Conservation (phyloP, 2,329 filamentous ascomycete genomes). For the Colletotrichum sp. region DNA sequence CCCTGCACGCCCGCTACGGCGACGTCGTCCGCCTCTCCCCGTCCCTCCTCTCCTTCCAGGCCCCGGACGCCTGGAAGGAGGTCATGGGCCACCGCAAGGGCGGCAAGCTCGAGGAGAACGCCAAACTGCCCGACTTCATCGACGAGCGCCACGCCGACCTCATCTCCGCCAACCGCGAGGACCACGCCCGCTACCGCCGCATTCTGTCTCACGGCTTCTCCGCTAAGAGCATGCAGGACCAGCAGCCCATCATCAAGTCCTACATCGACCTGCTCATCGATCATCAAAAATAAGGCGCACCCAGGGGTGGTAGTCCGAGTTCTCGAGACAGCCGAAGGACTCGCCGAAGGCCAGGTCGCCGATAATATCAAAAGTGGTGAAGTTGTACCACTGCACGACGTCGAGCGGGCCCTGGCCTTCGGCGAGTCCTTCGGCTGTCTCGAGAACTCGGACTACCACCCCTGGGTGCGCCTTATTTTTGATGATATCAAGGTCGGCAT, state of each 20-base stretch:
- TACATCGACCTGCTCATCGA: slow-evolving; percentile 45
- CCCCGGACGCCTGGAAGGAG: slow-evolving; percentile 39
- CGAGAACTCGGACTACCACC: slow-evolving; percentile 16
- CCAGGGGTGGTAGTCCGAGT: slow-evolving; percentile 17
- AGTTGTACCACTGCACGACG: slow-evolving; percentile 30
- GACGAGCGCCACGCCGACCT: slow-evolving; percentile 1
- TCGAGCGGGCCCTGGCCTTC: slow-evolving; percentile 26
- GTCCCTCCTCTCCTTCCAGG: slow-evolving; percentile 41
- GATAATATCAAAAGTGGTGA: slow-evolving; percentile 33
- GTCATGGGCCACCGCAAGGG: slow-evolving; percentile 37
- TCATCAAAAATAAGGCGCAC: slow-evolving; percentile 24
- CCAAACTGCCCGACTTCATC: background rate
- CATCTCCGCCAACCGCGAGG: slow-evolving; percentile 21
- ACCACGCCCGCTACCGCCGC: slow-evolving; percentile 19
- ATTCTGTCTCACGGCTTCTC: slow-evolving; percentile 27
- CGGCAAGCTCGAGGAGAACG: slow-evolving; percentile 2
- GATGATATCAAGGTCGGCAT: background rate
- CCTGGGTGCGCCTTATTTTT: slow-evolving; percentile 26
- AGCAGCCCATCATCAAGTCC: slow-evolving; percentile 32
- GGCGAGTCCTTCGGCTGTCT: slow-evolving; percentile 33
- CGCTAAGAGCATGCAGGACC: slow-evolving; percentile 26
- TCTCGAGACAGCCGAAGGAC: slow-evolving; percentile 30
- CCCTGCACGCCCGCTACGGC: slow-evolving; percentile 28
- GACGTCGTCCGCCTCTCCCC: slow-evolving; percentile 43
- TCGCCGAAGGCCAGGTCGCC: slow-evolving; percentile 34